Evolutionary conservation across 352 stramenopile genomes (phyloP).

Genomic region (Elongisporangium undulatum): DNA sequence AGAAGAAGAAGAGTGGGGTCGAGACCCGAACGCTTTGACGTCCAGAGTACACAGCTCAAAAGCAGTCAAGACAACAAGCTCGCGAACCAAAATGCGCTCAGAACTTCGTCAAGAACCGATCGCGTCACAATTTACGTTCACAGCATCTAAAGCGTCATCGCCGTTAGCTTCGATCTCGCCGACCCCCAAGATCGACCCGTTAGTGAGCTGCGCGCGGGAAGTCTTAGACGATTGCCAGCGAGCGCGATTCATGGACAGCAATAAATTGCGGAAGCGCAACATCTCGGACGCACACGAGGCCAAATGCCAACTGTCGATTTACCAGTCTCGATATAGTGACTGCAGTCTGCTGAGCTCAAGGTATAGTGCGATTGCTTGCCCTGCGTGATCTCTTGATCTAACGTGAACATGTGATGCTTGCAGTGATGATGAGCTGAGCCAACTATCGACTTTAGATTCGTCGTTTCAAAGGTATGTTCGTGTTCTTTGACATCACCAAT

Average conservation of each 20-base stretch:
- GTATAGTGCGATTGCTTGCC: not conserved
- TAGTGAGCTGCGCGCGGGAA: slow-evolving; percentile 55
- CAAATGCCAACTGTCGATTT: not conserved
- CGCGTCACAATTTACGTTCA: not conserved
- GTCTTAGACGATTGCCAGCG: slow-evolving; percentile 73
- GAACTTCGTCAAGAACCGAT: not conserved
- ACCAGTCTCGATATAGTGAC: not conserved
- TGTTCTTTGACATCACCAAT: not conserved
- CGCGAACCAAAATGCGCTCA: not conserved
- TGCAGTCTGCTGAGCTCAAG: not conserved
- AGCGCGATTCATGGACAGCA: slow-evolving; percentile 49
- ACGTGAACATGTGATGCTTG: slow-evolving; percentile 1
- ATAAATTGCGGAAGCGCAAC: slow-evolving; percentile 58
- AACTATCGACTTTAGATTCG: slow-evolving; percentile 61
- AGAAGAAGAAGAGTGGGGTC: not conserved
- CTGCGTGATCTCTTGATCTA: not conserved
- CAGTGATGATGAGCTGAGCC: slow-evolving; percentile 78
- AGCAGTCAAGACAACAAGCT: not conserved
- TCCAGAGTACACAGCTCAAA: slow-evolving; percentile 1
- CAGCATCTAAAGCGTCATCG: slow-evolving; percentile 14
- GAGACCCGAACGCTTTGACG: not conserved
- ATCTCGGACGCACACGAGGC: slow-evolving; percentile 10
- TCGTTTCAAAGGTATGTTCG: slow-evolving; percentile 47
- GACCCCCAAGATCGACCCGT: slow-evolving; percentile 33
- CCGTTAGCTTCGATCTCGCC: slow-evolving; percentile 4